Evolutionary conservation across 2,329 filamentous ascomycete species (phyloP), one percentile per base, ranked within the genome.

Genomic region (Talaromyces sp.): DNA sequence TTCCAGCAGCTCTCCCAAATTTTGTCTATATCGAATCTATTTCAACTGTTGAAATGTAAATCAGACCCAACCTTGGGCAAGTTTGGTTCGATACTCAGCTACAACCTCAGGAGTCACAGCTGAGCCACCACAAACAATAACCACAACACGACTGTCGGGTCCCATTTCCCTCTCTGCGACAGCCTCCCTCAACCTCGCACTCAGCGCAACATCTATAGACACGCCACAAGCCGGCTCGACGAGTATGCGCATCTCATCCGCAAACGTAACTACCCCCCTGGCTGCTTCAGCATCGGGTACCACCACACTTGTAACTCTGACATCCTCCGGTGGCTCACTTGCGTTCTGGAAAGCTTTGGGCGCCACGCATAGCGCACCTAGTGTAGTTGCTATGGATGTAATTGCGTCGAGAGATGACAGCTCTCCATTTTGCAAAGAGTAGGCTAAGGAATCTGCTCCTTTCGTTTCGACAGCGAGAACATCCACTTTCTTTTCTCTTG

Each of bases 181-280:
- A 3, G 67, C 67, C 39, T 74, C 68, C 63, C 67, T 73, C 58
- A 77, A 63, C 56, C 63, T 65, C 25, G 63, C 60, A 22, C 67
- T 68, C n/a, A 70, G 39, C 8, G 69, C 75, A 66, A 73, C 67
- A 58, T 77, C 90, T 19, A 96, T 78, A 59, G 88, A 89, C 4
- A 93, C 92, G 0, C 93, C 92, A 75, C 93, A 96, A 0, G 92
- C 87, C 37, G 89, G 81, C 80, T 97, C 93, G 6, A 96, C 91
- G 68, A 96, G 80, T 68, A 93, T 79, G 39, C 89, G 82, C 70
- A 91, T 88, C 68, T 96, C 91, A 70, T 97, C 90, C 8, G 91
- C 88, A 69, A 97, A 87, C 10, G 85, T 82, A 72, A 89, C 86
- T 63, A 89, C 90, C 5, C 88, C 92, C 78, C 87, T 85, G 27